Conservation (phyloP, 495 filamentous ascomycete genomes). For the Cetradonia linearis region DNA sequence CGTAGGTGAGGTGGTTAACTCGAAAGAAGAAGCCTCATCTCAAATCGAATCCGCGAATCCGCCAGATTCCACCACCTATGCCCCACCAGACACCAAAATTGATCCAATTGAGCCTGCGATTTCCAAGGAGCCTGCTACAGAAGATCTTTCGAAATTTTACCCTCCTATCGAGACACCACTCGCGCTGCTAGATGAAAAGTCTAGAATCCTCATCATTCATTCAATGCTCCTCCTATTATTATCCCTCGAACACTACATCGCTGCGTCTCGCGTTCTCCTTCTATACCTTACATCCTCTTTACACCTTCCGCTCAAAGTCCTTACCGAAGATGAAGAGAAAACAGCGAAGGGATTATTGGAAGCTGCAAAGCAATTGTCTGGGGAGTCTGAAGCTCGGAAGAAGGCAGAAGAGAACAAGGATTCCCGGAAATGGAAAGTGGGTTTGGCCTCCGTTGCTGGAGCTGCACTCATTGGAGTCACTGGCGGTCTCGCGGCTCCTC, state of each 20-base stretch:
- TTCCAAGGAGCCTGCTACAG: slow-evolving; percentile 27
- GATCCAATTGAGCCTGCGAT: slow-evolving; percentile 16
- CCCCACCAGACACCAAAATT: slow-evolving; percentile 15
- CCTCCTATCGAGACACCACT: slow-evolving; percentile 39
- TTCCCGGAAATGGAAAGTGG: slow-evolving; percentile 67
- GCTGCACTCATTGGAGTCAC: slow-evolving; percentile 73
- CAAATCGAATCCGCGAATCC: slow-evolving; percentile 17
- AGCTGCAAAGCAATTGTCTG: slow-evolving; percentile 58
- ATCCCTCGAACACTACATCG: slow-evolving; percentile 66
- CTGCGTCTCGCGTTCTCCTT: slow-evolving; percentile 65
- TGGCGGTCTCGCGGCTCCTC: slow-evolving; percentile 68
- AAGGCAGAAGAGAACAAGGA: slow-evolving; percentile 55
- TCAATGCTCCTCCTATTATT: slow-evolving; percentile 64
- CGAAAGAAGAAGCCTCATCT: slow-evolving; percentile 35
- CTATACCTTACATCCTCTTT: slow-evolving; percentile 60
- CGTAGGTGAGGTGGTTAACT: slow-evolving; percentile 56
- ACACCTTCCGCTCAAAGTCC: slow-evolving; percentile 48
- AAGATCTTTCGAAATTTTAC: slow-evolving; percentile 36
- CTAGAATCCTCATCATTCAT: slow-evolving; percentile 40
- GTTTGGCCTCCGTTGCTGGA: slow-evolving; percentile 64
- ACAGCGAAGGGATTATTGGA: slow-evolving; percentile 65
- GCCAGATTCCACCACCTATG: slow-evolving; percentile 13
- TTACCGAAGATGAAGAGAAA: slow-evolving; percentile 62
- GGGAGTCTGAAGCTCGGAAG: slow-evolving; percentile 55
- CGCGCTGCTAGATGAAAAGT: slow-evolving; percentile 32